Percentiles rank a stretch among this genome's conserved stretches.
Conservation (phyloP, 148 eudicot genomes). For the Amaranthus palmeri region DNA sequence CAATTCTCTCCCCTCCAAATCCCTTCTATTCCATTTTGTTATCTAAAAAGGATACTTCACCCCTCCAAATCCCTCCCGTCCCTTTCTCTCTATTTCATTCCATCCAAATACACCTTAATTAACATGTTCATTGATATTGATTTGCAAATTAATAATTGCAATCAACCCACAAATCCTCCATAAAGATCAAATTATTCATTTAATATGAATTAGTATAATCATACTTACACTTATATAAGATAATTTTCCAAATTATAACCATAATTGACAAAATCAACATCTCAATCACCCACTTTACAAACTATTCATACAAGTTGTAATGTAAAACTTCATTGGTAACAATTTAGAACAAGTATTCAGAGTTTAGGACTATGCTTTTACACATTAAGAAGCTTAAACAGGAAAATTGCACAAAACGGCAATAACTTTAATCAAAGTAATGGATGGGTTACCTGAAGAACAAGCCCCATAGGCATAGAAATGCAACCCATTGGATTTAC, state of each 20-base stretch:
- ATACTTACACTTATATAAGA: not conserved
- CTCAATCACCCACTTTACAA: not conserved
- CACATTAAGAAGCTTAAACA: not conserved
- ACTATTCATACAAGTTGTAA: not conserved
- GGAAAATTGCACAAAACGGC: not conserved
- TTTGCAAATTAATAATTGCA: too few relatives aligned
- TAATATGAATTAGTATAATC: not conserved
- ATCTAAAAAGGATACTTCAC: too few relatives aligned
- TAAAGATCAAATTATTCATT: conserved; percentile 8
- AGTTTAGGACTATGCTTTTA: not conserved
- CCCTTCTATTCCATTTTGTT: too few relatives aligned
- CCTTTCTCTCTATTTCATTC: too few relatives aligned
- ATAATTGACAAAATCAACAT: not conserved
- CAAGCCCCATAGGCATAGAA: conserved; percentile 16
- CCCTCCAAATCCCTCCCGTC: too few relatives aligned
- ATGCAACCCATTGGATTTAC: conserved; percentile 24
- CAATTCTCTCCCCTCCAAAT: too few relatives aligned
- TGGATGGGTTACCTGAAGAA: conserved; percentile 20
- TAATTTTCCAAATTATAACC: not conserved
- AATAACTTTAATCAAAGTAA: not conserved
- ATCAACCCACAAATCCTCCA: too few relatives aligned
- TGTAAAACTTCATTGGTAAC: not conserved
- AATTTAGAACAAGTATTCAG: not conserved
- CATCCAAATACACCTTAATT: too few relatives aligned
- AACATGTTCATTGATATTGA: too few relatives aligned